phyloP scores from a whole-genome alignment of 2,329 filamentous ascomycete genomes.

The Colletotrichum incanum region DNA sequence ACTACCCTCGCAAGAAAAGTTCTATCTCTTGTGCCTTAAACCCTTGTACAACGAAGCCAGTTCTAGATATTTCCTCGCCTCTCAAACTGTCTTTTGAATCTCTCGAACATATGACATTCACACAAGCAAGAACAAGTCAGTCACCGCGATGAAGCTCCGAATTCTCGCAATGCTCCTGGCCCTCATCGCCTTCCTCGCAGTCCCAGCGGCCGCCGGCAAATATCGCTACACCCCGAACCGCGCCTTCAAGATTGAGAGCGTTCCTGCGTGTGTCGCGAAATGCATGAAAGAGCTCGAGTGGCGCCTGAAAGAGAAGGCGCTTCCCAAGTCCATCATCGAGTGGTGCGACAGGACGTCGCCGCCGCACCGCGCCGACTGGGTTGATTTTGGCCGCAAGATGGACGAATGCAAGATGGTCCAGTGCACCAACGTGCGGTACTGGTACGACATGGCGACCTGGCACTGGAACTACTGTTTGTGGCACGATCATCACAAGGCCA shows the following conservation, averaged over 20 bases:
- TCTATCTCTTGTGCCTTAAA: background rate
- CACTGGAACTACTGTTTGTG: conserved; percentile 4
- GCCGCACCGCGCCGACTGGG: conserved; percentile 1
- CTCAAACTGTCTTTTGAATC: accelerated
- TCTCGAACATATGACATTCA: too few species aligned
- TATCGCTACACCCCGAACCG: background rate
- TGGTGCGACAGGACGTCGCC: conserved; percentile 9
- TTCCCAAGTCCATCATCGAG: background rate
- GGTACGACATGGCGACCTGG: conserved; percentile 3
- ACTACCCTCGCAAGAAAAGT: background rate
- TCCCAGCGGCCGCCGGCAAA: background rate
- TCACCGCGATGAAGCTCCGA: background rate
- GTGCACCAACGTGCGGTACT: background rate
- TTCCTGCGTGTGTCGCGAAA: background rate
- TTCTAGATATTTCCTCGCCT: background rate
- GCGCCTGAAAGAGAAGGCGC: background rate
- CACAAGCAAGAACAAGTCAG: background rate
- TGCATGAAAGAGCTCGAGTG: conserved; percentile 12
- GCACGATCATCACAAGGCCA: background rate
- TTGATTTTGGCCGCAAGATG: background rate
- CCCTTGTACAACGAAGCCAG: background rate
- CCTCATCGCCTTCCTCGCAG: background rate
- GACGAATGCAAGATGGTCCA: conserved; percentile 11
- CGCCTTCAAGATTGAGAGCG: background rate
- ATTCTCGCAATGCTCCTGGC: background rate